These are phyloP conservation scores for Abrus precatorius DNA, from an alignment of 306 rosid species.

Conservation along the genomic window DNA sequence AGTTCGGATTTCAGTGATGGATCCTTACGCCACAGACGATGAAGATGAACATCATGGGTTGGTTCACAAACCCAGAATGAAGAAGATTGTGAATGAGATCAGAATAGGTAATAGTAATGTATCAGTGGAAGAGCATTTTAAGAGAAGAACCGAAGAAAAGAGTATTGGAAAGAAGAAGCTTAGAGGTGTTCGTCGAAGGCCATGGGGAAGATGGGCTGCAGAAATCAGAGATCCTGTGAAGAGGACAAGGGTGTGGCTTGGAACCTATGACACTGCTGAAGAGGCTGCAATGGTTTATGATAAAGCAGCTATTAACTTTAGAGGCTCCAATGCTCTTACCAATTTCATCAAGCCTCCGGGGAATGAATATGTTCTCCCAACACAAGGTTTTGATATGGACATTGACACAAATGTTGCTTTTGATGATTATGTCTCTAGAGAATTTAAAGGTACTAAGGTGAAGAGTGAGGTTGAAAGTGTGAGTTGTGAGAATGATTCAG, in stretches of 20 bases:
- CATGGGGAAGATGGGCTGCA: conserved; percentile 95
- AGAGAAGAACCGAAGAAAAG: background rate
- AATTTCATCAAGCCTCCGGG: conserved; percentile 54
- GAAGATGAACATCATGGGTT: conserved; percentile 57
- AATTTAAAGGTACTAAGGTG: background rate
- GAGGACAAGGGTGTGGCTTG: conserved; percentile 27
- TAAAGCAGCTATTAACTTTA: conserved; percentile 58
- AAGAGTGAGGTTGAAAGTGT: background rate
- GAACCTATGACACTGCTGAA: conserved; percentile 44
- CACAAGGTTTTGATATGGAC: background rate
- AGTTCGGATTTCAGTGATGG: conserved; percentile 64
- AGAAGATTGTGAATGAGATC: conserved; percentile 67
- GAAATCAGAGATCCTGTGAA: conserved; percentile 80
- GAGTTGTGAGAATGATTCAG: background rate
- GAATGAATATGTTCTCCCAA: background rate
- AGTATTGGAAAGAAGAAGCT: conserved; percentile 50
- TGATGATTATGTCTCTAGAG: background rate
- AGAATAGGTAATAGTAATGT: background rate
- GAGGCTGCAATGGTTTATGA: conserved; percentile 67
- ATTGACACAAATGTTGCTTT: background rate
- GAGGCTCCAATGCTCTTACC: conserved; percentile 68
- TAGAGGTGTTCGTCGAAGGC: conserved; percentile 88
- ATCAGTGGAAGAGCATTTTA: background rate
- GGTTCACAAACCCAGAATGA: conserved; percentile 49
- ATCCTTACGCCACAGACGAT: conserved; percentile 82